These are phyloP conservation scores for Aureobasidium sp. DNA, from an alignment of 2,329 filamentous ascomycete genomes.

Conservation along the genomic window DNA sequence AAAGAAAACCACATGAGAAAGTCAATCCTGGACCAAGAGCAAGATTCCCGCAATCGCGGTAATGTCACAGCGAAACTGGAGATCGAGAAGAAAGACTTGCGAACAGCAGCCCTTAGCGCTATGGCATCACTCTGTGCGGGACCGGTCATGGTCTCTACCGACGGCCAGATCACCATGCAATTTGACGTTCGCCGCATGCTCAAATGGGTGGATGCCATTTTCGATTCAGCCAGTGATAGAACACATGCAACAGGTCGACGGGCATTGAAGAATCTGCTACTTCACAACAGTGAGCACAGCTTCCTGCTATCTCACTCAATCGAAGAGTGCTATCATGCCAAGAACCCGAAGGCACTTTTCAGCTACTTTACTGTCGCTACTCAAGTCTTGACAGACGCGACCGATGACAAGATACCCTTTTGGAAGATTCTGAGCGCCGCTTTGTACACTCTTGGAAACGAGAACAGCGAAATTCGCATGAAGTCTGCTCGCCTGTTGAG, in stretches of 20 bases:
- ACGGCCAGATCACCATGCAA: slow-evolving; percentile 76
- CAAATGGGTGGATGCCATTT: slow-evolving; percentile 91
- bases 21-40: slow-evolving; percentile 70
- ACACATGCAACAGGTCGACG: slow-evolving; percentile 84
- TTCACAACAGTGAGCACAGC: slow-evolving; percentile 80
- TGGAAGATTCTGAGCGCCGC: slow-evolving; percentile 87
- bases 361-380: slow-evolving; percentile 94
- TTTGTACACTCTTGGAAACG: slow-evolving; percentile 85
- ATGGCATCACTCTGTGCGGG: slow-evolving; percentile 87
- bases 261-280: slow-evolving; percentile 79
- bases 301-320: slow-evolving; percentile 86
- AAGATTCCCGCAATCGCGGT: slow-evolving; percentile 63
- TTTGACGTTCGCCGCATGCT: slow-evolving; percentile 92
- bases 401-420: slow-evolving; percentile 75
- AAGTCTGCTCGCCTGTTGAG: slow-evolving; percentile 78
- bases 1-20: slow-evolving; percentile 83
- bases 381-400: slow-evolving; percentile 67
- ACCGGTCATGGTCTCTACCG: slow-evolving; percentile 78
- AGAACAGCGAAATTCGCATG: slow-evolving; percentile 78
- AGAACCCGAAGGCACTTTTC: slow-evolving; percentile 73
- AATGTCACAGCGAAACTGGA: slow-evolving; percentile 85
- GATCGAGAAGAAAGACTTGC: slow-evolving; percentile 89
- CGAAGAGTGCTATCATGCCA: slow-evolving; percentile 77
- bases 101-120: slow-evolving; percentile 82
- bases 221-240: slow-evolving; percentile 82